Evolutionary conservation across 805 yeast species (phyloP), one percentile per base, ranked within the genome.

Genomic region (Barnettozyma sucrosica): DNA sequence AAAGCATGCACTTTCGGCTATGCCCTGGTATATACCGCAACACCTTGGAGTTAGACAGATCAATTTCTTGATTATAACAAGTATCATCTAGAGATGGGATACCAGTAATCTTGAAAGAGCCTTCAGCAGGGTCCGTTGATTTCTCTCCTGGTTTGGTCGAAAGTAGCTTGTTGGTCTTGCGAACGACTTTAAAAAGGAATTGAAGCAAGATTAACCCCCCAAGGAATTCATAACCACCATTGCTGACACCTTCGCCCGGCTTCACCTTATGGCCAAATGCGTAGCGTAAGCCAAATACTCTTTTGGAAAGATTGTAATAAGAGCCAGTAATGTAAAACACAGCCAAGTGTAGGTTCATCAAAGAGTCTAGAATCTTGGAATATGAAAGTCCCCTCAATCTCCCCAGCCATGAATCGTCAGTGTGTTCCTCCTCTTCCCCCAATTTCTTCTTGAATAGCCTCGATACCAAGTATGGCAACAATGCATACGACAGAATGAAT

Each of bases 291-390:
- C 96, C 96, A 63, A 83, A 80, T 0, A 89, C 16, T 34, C 98
- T 70, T 56, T 89, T 89, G 1, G 86, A 77, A 5, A 89, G 54
- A 44, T 85, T 81, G 66, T 90, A 90, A 63, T 84, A 93, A 25
- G 81, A 75, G 2, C 97, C 98, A 39, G 73, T 74, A 58, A 90
- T 79, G 65, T 92, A 92, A 62, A 92, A 92, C 0, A 86, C 33
- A 0, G 96, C 92, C 44, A 89, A 65, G 62, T 92, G 95, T 14
- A 86, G 48, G 56, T 85, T 85, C 61, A 80, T 66, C 6, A 85
- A 47, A 1, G 77, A 44, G 51, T 82, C 83, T 26, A 79, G 55
- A 4, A 78, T 55, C 45, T 70, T 68, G 16, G 74, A 59, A 54
- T 75, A 77, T n/a, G 75, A 70, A 6, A 68, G n/a, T 7, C 47